These are phyloP conservation scores for Aspergillus calidoustus DNA, from an alignment of 2,329 filamentous ascomycete species.

Conservation along the genomic window DNA sequence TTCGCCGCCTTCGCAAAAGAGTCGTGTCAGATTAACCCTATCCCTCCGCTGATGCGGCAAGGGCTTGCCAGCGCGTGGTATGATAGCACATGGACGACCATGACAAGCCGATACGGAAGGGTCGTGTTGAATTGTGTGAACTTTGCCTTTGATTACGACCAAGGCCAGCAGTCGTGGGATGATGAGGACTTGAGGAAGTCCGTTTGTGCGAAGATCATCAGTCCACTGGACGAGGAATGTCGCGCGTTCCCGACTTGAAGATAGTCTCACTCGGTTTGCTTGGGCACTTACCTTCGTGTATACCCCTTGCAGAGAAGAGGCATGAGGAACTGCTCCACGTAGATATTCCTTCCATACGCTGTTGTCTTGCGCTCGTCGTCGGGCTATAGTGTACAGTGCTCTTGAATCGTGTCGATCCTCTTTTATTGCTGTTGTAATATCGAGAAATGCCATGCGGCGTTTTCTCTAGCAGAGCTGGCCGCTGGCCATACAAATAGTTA, in stretches of 20 bases:
- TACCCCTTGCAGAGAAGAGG: no score
- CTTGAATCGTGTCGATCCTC: no score
- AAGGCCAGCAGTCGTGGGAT: conserved; percentile 1
- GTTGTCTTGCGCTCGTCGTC: no score
- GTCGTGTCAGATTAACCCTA: background rate
- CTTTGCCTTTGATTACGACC: background rate
- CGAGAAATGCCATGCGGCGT: no score
- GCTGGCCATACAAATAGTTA: no score
- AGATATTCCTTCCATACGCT: no score
- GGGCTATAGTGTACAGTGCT: no score
- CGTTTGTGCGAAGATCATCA: no score
- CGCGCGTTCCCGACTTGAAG: background rate
- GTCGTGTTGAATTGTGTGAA: conserved; percentile 2
- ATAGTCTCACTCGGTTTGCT: background rate
- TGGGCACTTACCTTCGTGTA: no score
- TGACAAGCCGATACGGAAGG: background rate
- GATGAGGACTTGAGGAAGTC: conserved; percentile 1
- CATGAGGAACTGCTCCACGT: no score
- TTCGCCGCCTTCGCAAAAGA: background rate
- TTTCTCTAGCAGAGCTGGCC: no score
- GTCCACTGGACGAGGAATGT: conserved; percentile 1
- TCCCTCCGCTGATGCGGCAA: conserved; percentile 3
- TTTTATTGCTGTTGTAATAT: no score
- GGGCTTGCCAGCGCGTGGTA: conserved; percentile 6
- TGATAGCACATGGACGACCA: conserved; percentile 5